phyloP scores from a whole-genome alignment of 768 basidiomycete genomes.

The Amanita thiersii region DNA sequence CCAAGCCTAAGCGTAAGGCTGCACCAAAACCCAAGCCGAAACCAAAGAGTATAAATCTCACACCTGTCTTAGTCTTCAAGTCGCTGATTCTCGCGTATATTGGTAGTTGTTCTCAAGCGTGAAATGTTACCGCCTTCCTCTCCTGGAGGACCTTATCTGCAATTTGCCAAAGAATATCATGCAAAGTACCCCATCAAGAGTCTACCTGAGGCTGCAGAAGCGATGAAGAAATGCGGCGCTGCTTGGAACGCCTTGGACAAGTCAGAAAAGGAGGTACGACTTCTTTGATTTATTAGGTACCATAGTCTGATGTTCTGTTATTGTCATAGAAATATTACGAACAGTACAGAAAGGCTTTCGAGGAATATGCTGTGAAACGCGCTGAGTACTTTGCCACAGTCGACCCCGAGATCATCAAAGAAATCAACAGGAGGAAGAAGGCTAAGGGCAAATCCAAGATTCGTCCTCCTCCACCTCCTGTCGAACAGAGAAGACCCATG shows the following conservation, averaged over 20 bases:
- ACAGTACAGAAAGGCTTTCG: conserved; percentile 1
- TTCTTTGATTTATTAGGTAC: not conserved
- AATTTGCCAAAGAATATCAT: not conserved
- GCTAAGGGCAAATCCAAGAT: conserved; percentile 3
- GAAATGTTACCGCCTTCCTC: no score
- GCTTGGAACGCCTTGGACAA: conserved; percentile 24
- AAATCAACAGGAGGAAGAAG: conserved; percentile 11
- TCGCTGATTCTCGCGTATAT: no score
- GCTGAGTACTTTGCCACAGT: conserved; percentile 12
- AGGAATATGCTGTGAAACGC: conserved; percentile 2
- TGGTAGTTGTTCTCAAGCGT: no score
- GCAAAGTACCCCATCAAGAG: not conserved
- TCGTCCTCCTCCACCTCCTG: not conserved
- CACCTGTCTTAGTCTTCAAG: no score
- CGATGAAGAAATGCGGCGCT: not conserved
- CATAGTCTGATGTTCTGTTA: not conserved
- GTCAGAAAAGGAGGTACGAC: conserved; percentile 26
- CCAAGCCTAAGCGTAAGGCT: no score
- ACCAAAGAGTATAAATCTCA: no score
- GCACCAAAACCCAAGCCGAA: no score
- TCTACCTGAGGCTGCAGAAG: not conserved
- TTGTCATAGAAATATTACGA: conserved; percentile 15
- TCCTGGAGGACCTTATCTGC: not conserved
- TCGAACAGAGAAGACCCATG: not conserved
- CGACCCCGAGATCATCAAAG: conserved; percentile 11